Percentiles rank a stretch among this genome's conserved stretches.
Evolutionary conservation across 306 rosid genomes (phyloP).

Genomic region (apple (Malus domestica)): DNA sequence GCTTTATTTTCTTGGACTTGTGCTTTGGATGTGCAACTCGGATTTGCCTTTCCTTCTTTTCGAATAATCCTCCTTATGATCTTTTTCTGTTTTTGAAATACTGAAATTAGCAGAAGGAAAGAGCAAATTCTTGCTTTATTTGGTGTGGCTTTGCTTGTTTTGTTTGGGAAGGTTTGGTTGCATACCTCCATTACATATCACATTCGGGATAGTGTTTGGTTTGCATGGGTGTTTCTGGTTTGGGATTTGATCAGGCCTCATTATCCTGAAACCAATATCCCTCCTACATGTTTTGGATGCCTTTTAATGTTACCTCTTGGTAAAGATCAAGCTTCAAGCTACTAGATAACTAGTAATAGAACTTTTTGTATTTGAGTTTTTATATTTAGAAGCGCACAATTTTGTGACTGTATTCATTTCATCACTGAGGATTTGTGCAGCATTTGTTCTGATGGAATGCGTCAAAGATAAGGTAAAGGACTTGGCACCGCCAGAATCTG

Average conservation of each 20-base stretch:
- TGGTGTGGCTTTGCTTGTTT: background rate
- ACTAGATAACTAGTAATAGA: background rate
- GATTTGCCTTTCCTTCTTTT: background rate
- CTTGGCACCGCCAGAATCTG: slow-evolving; percentile 21
- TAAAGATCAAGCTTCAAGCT: background rate
- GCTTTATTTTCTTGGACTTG: background rate
- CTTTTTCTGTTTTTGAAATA: background rate
- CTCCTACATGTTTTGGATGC: background rate
- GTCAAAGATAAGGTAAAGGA: slow-evolving; percentile 42
- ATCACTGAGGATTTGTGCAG: slow-evolving; percentile 25
- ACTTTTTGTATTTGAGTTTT: background rate
- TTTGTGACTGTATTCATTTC: slow-evolving; percentile 4
- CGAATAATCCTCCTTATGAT: background rate
- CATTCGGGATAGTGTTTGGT: background rate
- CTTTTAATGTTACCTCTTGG: background rate
- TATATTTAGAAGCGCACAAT: background rate
- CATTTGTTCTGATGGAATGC: slow-evolving; percentile 54
- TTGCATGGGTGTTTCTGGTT: background rate
- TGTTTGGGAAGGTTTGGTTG: background rate
- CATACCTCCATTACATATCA: background rate
- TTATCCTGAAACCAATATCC: background rate
- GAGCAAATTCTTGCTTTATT: background rate
- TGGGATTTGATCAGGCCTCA: background rate
- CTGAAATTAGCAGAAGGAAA: background rate
- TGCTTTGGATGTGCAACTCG: background rate